Conservation (phyloP, 352 stramenopile genomes). For the Phytophthora cryptogea region DNA sequence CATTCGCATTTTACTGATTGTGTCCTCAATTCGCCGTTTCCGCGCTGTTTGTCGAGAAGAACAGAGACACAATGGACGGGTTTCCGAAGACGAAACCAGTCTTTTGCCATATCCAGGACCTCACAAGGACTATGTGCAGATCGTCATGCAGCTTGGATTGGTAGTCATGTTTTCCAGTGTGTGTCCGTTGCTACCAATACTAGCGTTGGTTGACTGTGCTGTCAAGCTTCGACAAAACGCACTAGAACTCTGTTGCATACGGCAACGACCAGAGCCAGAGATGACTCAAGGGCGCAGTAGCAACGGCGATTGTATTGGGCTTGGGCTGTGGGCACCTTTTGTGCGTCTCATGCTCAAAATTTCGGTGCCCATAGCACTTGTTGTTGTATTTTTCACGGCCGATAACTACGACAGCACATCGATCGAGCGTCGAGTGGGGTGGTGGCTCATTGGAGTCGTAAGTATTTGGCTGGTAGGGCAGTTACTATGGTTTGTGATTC, state of each 20-base stretch:
- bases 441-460: conserved; percentile 39
- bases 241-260: conserved; percentile 45
- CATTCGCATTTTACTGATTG: conserved; percentile 22
- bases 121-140: conserved; percentile 47
- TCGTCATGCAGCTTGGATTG: conserved; percentile 49
- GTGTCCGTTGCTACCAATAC: conserved; percentile 41
- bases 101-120: conserved; percentile 34
- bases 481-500: conserved; percentile 43
- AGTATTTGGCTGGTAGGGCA: conserved; percentile 38
- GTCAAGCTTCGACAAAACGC: conserved; percentile 51
- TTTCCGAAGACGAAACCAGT: conserved; percentile 18
- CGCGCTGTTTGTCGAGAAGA: conserved; percentile 7
- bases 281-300: conserved; percentile 7
- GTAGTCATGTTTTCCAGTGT: conserved; percentile 51
- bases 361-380: conserved; percentile 32
- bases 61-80: conserved; percentile 3
- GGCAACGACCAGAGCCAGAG: conserved; percentile 45
- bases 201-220: conserved; percentile 45
- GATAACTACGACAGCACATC: conserved; percentile 29
- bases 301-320: conserved; percentile 11
- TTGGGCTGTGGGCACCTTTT: conserved; percentile 41
- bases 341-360: conserved; percentile 39
- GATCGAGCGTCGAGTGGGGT: conserved; percentile 40
- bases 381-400: conserved; percentile 39
- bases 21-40: conserved; percentile 15